phyloP scores from a whole-genome alignment of 2,329 filamentous ascomycete species.

The Pseudocercospora fijiensis region DNA sequence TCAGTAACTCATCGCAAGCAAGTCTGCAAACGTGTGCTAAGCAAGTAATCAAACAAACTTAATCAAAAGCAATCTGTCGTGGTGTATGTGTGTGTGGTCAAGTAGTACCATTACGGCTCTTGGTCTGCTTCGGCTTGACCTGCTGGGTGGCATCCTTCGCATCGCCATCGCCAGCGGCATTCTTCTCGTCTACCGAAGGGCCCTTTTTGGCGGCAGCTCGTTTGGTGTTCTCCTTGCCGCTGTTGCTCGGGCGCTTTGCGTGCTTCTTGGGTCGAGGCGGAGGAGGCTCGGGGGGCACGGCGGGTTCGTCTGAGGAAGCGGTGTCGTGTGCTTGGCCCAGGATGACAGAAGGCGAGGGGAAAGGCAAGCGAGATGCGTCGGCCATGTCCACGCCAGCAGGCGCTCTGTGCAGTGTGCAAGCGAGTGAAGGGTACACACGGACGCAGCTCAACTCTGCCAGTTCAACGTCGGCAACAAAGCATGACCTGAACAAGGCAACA shows the following conservation, averaged over 20 bases:
- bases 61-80: conserved; percentile 10
- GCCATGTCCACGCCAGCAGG: conserved; percentile 39
- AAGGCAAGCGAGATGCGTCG: conserved; percentile 55
- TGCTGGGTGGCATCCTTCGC: conserved; percentile 39
- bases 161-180: conserved; percentile 19
- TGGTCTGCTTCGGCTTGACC: conserved; percentile 68
- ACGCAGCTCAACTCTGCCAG: background rate
- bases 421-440: background rate
- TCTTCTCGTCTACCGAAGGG: conserved; percentile 19
- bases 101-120: conserved; percentile 69
- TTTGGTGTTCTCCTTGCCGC: conserved; percentile 28
- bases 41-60: background rate
- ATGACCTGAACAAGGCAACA: conserved; percentile 4
- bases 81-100: conserved; percentile 10
- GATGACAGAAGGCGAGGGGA: conserved; percentile 60
- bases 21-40: background rate
- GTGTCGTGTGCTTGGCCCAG: conserved; percentile 39
- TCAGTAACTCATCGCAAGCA: conserved; percentile 24
- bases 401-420: conserved; percentile 4
- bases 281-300: conserved; percentile 26
- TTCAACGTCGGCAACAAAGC: background rate
- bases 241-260: conserved; percentile 27
- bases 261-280: conserved; percentile 34
- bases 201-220: conserved; percentile 28
- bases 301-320: conserved; percentile 26